Evolutionary conservation across 192 early-diverging fungal genomes (phyloP), one percentile per base, ranked within the genome.

Genomic region (Neocallimastix lanati): DNA sequence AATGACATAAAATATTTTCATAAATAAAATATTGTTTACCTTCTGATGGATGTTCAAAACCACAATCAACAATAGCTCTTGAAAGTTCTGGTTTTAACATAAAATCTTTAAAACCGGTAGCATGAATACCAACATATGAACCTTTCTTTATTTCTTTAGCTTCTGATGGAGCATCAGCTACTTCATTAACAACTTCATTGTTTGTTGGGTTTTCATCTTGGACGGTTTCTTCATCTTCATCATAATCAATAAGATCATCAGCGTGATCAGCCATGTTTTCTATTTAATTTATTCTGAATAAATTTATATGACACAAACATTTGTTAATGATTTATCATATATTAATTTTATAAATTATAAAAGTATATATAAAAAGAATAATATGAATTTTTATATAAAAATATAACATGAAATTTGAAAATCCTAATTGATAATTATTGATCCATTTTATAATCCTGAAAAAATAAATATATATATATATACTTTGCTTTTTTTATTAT

Each of bases 11-110:
- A 4, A 14, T 50, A 21, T 50, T 50, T 50, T 21, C 14, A 21
- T 21, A 13, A 37, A 29, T 76, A 81, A 37, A 76, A 25, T 29
- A 28, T 30, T 58, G 38, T 78, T 50, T 84, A 93, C 92, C 93
- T 90, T 99, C 96, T 78, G 94, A 95, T 67, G 97, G 97, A 88
- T 99, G 97, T 88, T 99, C 97, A 82, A 99, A 99, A 88, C 97
- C 97, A 81, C 96, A 99, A 86, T 99, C 97, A 28, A 93, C 94
- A 81, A 98, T 99, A 79, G 95, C 93, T 77, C 95, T 91, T 77
- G 95, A 82, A 36, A 99, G 87, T 84, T 99, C 97, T 11, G 97
- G 96, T 91, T 96, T 96, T 84, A 99, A 90, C 80, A 99, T 84
- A 82, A 99, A 98, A 84, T 99, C 97, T 84, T 94, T 88, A 93